A percentile compares a stretch with the other conserved stretches of the same genome.
Evolutionary conservation across 129 eudicot species (phyloP).

Genomic region (Pittosporum tobira): DNA sequence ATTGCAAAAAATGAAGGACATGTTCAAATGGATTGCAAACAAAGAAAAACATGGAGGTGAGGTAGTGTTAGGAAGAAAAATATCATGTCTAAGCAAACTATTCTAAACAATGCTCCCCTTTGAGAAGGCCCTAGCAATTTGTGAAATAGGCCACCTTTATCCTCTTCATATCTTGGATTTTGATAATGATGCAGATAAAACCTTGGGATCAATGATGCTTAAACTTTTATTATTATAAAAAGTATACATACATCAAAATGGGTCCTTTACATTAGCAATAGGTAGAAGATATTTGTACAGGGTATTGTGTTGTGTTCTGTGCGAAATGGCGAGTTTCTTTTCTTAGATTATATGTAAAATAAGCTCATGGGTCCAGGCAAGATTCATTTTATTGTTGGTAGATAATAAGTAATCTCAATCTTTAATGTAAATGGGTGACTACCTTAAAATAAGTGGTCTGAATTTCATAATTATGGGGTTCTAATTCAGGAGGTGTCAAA

Average conservation of each 20-base stretch:
- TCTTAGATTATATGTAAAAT: no score
- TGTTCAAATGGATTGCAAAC: no score
- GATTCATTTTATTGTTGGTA: not conserved
- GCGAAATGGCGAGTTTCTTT: no score
- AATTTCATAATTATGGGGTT: not conserved
- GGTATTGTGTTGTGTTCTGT: no score
- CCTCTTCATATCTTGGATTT: not conserved
- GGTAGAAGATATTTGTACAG: no score
- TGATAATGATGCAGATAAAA: not conserved
- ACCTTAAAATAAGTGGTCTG: not conserved
- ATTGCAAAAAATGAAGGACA: no score
- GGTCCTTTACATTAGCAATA: no score
- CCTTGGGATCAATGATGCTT: no score
- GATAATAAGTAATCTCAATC: not conserved
- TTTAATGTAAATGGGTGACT: not conserved
- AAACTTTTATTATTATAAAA: no score
- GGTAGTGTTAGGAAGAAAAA: not conserved
- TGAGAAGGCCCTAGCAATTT: not conserved
- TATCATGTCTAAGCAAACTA: not conserved
- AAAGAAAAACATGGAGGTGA: no score
- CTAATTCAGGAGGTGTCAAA: constrained; percentile 40
- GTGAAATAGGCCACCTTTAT: not conserved
- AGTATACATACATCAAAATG: no score
- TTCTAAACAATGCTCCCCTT: not conserved
- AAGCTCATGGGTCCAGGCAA: not conserved